A percentile compares a stretch with the other conserved stretches of the same genome.
phyloP scores from a whole-genome alignment of 352 stramenopile species.

The Globisporangium iwayamae region DNA sequence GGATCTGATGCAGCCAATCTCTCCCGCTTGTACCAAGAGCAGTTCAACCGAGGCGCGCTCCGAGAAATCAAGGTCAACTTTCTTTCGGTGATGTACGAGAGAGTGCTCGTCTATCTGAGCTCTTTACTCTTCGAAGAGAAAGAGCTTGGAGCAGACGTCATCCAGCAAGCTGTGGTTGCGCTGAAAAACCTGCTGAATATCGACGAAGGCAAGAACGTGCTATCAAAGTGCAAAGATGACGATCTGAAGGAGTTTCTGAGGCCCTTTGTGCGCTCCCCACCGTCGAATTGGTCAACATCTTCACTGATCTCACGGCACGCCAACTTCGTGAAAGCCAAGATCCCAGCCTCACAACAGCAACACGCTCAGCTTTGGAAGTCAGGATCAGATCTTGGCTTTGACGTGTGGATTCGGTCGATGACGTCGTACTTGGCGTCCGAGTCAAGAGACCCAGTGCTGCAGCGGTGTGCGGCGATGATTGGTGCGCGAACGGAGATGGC shows the following conservation, averaged over 20 bases:
- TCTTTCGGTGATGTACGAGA: constrained; percentile 51
- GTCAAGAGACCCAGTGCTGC: constrained; percentile 46
- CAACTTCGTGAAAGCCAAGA: not conserved
- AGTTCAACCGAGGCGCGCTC: constrained; percentile 57
- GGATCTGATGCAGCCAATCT: constrained; percentile 44
- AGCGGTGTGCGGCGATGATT: constrained; percentile 37
- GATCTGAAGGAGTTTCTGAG: constrained; percentile 66
- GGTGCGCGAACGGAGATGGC: constrained; percentile 50
- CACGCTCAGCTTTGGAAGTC: constrained; percentile 42
- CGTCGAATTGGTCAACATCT: constrained; percentile 56
- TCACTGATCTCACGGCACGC: constrained; percentile 1
- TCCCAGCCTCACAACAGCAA: constrained; percentile 16
- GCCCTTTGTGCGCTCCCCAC: constrained; percentile 40
- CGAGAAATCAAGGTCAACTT: constrained; percentile 50
- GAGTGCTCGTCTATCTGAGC: constrained; percentile 50
- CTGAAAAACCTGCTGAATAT: constrained; percentile 48
- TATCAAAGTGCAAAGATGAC: constrained; percentile 46
- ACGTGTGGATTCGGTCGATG: constrained; percentile 56
- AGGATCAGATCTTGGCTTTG: constrained; percentile 32
- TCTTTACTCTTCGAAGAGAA: constrained; percentile 63
- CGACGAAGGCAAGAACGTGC: constrained; percentile 28
- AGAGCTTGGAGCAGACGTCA: constrained; percentile 25
- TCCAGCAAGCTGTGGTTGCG: constrained; percentile 42
- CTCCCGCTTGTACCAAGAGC: constrained; percentile 44
- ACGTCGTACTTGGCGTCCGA: constrained; percentile 36